Conservation (phyloP, 75 land plant species). For the Picea glauca region DNA sequence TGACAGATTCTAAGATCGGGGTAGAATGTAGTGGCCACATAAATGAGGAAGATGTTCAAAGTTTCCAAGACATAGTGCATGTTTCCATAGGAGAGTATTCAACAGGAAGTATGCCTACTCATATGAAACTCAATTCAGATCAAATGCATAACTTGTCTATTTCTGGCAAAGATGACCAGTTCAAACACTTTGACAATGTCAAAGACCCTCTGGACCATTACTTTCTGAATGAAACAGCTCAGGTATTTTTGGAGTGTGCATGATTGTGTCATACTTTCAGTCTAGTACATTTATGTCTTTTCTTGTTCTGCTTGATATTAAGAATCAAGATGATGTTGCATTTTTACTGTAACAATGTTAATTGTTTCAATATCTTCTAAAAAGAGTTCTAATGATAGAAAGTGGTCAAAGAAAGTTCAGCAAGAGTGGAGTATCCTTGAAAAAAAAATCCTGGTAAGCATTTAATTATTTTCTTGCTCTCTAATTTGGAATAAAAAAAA, state of each 20-base stretch:
- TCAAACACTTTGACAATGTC: constrained; percentile 84
- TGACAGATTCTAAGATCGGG: not conserved
- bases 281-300: not conserved
- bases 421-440: constrained; percentile 96
- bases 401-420: constrained; percentile 85
- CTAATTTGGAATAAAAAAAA: not conserved
- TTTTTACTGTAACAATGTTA: not conserved
- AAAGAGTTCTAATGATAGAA: constrained; percentile 62
- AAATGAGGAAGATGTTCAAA: not conserved
- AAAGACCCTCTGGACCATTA: constrained; percentile 69
- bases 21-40: constrained; percentile 7
- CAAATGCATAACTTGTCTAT: not conserved
- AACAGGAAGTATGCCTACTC: not conserved
- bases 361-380: not conserved
- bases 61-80: not conserved
- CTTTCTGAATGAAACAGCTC: constrained; percentile 40
- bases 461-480: not conserved
- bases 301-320: constrained; percentile 2
- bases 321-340: not conserved
- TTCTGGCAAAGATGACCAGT: constrained; percentile 16
- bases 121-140: not conserved
- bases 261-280: not conserved
- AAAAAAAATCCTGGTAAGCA: constrained; percentile 82
- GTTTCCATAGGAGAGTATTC: not conserved
- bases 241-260: constrained; percentile 28